Evolutionary conservation across 148 eudicot species (phyloP), one percentile per base, ranked within the genome.

Genomic region (Polygonum aviculare): DNA sequence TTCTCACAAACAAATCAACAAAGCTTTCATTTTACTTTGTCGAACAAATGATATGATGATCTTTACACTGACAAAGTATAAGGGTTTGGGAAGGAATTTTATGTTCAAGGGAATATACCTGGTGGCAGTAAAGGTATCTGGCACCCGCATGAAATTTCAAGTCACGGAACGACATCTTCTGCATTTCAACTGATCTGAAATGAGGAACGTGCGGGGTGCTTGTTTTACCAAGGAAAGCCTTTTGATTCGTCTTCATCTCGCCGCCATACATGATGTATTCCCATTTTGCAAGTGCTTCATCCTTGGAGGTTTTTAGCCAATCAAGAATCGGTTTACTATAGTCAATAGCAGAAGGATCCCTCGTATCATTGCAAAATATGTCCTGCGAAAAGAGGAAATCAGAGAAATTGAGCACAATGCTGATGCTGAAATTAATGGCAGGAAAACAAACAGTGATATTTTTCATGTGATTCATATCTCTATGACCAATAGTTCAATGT

Each of bases 111-210:
- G 19, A 73, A 21, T 47, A 22, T 77, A 93, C 96, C 93, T 92
- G 97, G 81, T 95, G 99, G 80, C 99, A 92, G 71, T 92, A 95
- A n/a, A 90, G 74, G 82, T 92, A 95, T 70, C 93, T 89, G 81
- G 97, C 85, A 69, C 99, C 99, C 76, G 91, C 88, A 19, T 90
- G 92, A 78, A 95, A 92, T 74, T 73, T 76, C 77, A 95, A 74
- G 86, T 95, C 97, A 84, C 91, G 82, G 72, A 95, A 90, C 3
- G 93, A 85, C 41, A 74, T 79, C 35, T 69, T 81, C 26, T 92
- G 84, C 99, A 95, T 95, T 48, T 79, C 77, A 75, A 78, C 79
- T 9, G 89, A 63, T 87, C 77, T 90, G 51, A 95, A 87, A 18
- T 69, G 76, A 54, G 98, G 99, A 84, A 89, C 77, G 14, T 76